Evolutionary conservation across 805 yeast species (phyloP).

Genomic region (Cyberlindnera xylosilytica): DNA sequence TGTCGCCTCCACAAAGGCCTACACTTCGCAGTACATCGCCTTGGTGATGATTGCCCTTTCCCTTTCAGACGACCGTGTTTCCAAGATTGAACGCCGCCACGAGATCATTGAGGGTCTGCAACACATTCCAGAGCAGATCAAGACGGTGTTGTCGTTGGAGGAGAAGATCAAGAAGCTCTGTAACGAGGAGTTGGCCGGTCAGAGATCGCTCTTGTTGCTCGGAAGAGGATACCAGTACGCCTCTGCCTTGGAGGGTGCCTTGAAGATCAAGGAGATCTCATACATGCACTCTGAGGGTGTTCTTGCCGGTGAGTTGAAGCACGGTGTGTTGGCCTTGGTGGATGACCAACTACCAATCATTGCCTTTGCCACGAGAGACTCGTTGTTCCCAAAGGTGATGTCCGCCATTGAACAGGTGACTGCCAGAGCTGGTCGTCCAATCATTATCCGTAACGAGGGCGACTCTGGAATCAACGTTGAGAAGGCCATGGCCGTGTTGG

Average conservation of each 20-base stretch:
- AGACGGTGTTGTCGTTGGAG: constrained; percentile 70
- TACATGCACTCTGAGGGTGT: constrained; percentile 99
- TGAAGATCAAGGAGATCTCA: constrained; percentile 96
- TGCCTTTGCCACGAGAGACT: constrained; percentile 94
- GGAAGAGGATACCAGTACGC: constrained; percentile 99
- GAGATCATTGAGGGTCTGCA: constrained; percentile 86
- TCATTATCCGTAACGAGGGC: constrained; percentile 85
- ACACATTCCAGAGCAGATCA: constrained; percentile 81
- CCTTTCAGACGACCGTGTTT: constrained; percentile 87
- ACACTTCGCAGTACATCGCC: constrained; percentile 97
- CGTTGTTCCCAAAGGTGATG: constrained; percentile 92
- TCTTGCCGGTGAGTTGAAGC: constrained; percentile 97
- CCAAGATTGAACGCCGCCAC: constrained; percentile 68
- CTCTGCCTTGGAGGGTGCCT: constrained; percentile 96
- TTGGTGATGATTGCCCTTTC: constrained; percentile 94
- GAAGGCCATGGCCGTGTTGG: constrained; percentile 65
- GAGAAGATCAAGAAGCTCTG: constrained; percentile 74
- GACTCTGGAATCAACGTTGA: constrained; percentile 55
- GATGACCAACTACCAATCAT: constrained; percentile 92
- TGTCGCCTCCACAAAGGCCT: constrained; percentile 98
- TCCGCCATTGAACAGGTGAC: constrained; percentile 95
- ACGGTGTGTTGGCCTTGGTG: constrained; percentile 95
- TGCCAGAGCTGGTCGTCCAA: constrained; percentile 97
- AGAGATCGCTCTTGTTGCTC: constrained; percentile 81
- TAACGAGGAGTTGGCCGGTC: constrained; percentile 65